These are phyloP conservation scores for Coniferiporia weirii DNA, from an alignment of 1,284 basidiomycete genomes.

Conservation along the genomic window DNA sequence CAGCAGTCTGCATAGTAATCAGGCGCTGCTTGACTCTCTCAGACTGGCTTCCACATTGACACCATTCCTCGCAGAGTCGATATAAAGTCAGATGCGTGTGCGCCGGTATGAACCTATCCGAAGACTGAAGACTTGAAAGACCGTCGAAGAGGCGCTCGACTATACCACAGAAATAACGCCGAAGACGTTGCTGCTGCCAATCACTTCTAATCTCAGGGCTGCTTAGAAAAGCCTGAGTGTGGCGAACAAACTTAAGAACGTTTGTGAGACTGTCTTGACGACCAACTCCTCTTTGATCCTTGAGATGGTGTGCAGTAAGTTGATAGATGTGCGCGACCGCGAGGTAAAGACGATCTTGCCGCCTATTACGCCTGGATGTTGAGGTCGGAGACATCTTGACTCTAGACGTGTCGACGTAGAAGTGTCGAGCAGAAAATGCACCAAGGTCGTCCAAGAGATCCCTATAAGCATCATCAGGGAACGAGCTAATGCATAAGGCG, in stretches of 20 bases:
- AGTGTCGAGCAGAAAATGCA: constrained; percentile 72
- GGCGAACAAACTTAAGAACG: constrained; percentile 82
- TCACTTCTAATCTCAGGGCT: constrained; percentile 71
- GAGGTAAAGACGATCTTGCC: constrained; percentile 80
- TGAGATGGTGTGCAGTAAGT: constrained; percentile 76
- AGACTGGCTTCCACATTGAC: constrained; percentile 75
- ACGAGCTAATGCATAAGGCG: constrained; percentile 83
- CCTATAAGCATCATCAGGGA: constrained; percentile 73
- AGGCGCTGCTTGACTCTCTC: constrained; percentile 73
- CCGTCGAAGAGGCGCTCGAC: constrained; percentile 84
- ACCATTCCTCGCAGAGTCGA: constrained; percentile 91
- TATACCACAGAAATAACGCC: constrained; percentile 87
- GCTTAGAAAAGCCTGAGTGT: constrained; percentile 74
- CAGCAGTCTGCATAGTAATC: constrained; percentile 69
- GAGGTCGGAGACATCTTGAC: constrained; percentile 43
- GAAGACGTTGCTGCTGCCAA: constrained; percentile 75
- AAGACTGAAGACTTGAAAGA: constrained; percentile 64
- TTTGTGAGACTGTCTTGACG: constrained; percentile 73
- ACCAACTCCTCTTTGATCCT: constrained; percentile 63
- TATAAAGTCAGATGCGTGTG: constrained; percentile 80
- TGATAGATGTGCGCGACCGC: constrained; percentile 89
- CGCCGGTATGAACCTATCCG: constrained; percentile 72
- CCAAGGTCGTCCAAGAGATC: constrained; percentile 83
- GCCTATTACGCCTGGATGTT: constrained; percentile 51
- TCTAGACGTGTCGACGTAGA: constrained; percentile 67